A percentile compares a stretch with the other conserved stretches of the same genome.
phyloP scores from a whole-genome alignment of 2,329 filamentous ascomycete genomes.

The Purpureocillium takamizusanense region DNA sequence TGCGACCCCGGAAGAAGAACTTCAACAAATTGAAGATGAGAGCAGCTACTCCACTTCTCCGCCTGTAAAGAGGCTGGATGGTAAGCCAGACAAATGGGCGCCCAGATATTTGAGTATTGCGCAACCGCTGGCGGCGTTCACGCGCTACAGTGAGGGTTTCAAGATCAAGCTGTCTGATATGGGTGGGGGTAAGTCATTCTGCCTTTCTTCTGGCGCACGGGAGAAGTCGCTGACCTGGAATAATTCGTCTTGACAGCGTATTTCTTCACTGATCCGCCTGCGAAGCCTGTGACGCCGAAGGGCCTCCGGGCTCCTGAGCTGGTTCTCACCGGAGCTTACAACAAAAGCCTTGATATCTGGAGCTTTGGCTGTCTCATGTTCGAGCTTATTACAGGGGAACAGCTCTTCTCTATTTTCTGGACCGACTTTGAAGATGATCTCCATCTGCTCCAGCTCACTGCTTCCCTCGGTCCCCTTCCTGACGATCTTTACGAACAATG shows the following conservation, averaged over 20 bases:
- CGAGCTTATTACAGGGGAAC: constrained; percentile 18
- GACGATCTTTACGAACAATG: constrained; percentile 10
- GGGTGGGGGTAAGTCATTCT: constrained; percentile 17
- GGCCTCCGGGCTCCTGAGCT: constrained; percentile 19
- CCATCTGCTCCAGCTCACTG: constrained; percentile 11
- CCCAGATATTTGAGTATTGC: constrained; percentile 19
- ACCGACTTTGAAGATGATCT: constrained; percentile 11
- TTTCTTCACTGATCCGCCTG: constrained; percentile 15
- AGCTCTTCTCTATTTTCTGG: constrained; percentile 15
- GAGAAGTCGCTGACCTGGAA: too few species aligned
- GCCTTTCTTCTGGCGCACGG: constrained; percentile 1
- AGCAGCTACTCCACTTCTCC: constrained; percentile 13
- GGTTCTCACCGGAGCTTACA: constrained; percentile 13
- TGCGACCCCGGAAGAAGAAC: constrained; percentile 11
- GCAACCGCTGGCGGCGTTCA: constrained; percentile 14
- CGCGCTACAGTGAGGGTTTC: constrained; percentile 12
- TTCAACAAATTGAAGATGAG: constrained; percentile 15
- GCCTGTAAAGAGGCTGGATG: constrained; percentile 17
- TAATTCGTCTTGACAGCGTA: constrained; percentile 10
- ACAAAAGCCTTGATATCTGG: constrained; percentile 17
- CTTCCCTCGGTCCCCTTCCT: constrained; percentile 12
- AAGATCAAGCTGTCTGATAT: constrained; percentile 20
- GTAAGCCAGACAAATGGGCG: constrained; percentile 18
- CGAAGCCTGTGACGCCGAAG: constrained; percentile 11
- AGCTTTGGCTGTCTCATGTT: constrained; percentile 22